Evolutionary conservation across 75 land plant genomes (phyloP).

Genomic region (Pinus tabuliformis): DNA sequence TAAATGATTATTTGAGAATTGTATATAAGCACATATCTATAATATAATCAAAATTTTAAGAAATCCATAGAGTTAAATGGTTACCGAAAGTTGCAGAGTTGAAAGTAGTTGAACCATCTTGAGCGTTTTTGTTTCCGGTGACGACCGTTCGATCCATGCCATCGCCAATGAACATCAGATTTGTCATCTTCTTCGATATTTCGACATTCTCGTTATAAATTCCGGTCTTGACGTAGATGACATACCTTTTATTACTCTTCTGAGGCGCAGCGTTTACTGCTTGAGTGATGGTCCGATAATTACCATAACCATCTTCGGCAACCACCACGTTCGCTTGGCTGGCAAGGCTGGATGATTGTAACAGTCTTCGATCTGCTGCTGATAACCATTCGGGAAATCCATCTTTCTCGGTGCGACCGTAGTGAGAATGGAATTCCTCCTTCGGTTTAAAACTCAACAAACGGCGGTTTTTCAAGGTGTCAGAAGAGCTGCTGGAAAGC

Average conservation of each 20-base stretch:
- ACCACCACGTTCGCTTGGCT: slow-evolving; percentile 22
- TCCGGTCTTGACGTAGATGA: background rate
- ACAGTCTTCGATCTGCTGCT: background rate
- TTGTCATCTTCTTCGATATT: background rate
- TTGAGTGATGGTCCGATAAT: slow-evolving; percentile 3
- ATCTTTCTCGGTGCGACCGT: background rate
- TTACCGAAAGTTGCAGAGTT: background rate
- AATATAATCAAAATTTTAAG: no score
- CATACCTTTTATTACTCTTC: background rate
- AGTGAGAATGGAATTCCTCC: background rate
- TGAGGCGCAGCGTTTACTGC: background rate
- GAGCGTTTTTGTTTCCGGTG: background rate
- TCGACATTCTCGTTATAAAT: background rate
- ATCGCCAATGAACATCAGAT: slow-evolving; percentile 12
- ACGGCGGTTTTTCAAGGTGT: background rate
- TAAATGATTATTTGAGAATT: no score
- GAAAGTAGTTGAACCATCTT: background rate
- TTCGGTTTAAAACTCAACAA: background rate
- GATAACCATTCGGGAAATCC: slow-evolving; percentile 19
- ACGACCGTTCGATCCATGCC: slow-evolving; percentile 3
- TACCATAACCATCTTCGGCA: slow-evolving; percentile 31
- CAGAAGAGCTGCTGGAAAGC: background rate
- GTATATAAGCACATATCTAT: no score
- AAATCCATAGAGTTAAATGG: background rate
- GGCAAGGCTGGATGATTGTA: slow-evolving; percentile 1